Conservation (phyloP, 2,329 filamentous ascomycete species). For the Neobulgaria alba region DNA sequence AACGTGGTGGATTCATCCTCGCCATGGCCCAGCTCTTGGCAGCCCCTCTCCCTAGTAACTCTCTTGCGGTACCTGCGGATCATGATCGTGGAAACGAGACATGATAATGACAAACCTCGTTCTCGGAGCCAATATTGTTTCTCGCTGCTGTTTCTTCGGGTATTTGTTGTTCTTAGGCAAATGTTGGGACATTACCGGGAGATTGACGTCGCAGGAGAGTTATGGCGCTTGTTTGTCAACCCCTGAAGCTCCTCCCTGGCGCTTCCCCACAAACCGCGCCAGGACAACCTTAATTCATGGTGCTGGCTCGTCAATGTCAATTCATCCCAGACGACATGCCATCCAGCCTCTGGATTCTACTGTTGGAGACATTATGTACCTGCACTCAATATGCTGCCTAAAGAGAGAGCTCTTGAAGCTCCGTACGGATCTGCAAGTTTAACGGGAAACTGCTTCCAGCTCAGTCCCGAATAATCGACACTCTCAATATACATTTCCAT, state of each 20-base stretch:
- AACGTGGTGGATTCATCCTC: conserved; percentile 8
- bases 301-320: no score
- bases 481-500: not conserved
- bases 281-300: conserved; percentile 6
- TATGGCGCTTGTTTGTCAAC: not conserved
- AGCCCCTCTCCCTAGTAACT: not conserved
- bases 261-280: conserved; percentile 7
- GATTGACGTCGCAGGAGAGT: conserved; percentile 8
- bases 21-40: not conserved
- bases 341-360: conserved; percentile 1
- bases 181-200: conserved; percentile 8
- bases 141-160: conserved; percentile 1
- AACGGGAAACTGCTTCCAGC: not conserved
- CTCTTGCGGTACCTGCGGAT: conserved; percentile 4
- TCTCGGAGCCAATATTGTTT: conserved; percentile 1
- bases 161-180: conserved; percentile 9
- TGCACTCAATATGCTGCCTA: conserved; percentile 6
- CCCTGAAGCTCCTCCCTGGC: not conserved
- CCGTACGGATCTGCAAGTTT: not conserved
- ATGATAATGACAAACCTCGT: not conserved
- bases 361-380: not conserved
- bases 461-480: not conserved
- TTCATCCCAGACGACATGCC: conserved; percentile 4
- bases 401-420: not conserved
- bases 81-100: not conserved